Conservation (phyloP, 1,284 basidiomycete genomes). For the Sporisorium iseilematis-ciliati region DNA sequence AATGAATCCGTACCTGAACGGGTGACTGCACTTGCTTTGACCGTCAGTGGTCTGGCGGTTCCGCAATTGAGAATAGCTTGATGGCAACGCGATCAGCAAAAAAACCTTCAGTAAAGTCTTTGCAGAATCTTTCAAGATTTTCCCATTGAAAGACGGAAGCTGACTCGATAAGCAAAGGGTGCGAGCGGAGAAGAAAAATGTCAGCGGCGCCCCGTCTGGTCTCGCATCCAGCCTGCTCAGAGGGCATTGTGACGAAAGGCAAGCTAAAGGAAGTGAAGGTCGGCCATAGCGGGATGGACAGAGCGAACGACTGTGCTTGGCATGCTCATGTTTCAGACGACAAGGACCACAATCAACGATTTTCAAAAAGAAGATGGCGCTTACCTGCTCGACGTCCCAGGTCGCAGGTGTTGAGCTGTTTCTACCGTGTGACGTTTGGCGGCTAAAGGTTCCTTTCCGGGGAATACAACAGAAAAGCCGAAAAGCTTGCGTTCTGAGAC, state of each 20-base stretch:
- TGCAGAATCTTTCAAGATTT: background rate
- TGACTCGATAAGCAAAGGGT: background rate
- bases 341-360: background rate
- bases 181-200: slow-evolving; percentile 15
- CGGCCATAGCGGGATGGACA: background rate
- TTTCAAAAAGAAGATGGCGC: too few relatives aligned
- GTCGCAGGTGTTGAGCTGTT: background rate
- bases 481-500: slow-evolving; percentile 17
- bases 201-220: slow-evolving; percentile 30
- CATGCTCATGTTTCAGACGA: background rate
- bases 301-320: too few relatives aligned
- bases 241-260: background rate
- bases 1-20: too few relatives aligned
- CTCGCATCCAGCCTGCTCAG: slow-evolving; percentile 9
- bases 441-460: background rate
- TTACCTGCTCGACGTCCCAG: too few relatives aligned
- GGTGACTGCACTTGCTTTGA: too few relatives aligned
- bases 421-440: slow-evolving; percentile 7
- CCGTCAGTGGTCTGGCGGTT: too few relatives aligned
- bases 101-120: background rate
- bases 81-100: background rate
- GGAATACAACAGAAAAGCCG: slow-evolving; percentile 4
- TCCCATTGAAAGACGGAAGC: background rate
- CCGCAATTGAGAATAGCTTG: too few relatives aligned
- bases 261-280: background rate